Evolutionary conservation across 306 rosid species (phyloP).

Genomic region (Argentina anserina): DNA sequence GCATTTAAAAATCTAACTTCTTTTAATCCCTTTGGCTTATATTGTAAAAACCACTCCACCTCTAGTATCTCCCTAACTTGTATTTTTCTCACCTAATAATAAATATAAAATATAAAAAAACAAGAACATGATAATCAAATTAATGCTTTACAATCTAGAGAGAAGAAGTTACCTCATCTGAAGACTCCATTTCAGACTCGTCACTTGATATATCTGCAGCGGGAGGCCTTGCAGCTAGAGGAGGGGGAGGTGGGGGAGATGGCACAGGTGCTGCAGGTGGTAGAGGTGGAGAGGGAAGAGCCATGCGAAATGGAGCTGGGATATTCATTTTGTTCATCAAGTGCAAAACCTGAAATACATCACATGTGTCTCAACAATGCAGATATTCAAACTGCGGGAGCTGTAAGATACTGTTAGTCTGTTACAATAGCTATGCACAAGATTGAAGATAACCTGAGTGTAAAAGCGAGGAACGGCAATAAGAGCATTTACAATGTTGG

Average conservation of each 20-base stretch:
- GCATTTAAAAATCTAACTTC: background rate
- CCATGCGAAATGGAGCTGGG: constrained; percentile 95
- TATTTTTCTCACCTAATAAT: background rate
- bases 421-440: constrained; percentile 13
- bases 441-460: constrained; percentile 62
- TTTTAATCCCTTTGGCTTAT: background rate
- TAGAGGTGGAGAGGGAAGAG: constrained; percentile 91
- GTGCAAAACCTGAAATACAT: constrained; percentile 68
- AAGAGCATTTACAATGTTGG: constrained; percentile 87
- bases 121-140: background rate
- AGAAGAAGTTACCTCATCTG: constrained; percentile 72
- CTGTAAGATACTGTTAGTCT: constrained; percentile 15
- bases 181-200: constrained; percentile 95
- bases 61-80: background rate
- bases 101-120: background rate
- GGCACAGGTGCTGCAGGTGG: constrained; percentile 68
- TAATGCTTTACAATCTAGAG: background rate
- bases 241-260: constrained; percentile 45
- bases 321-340: constrained; percentile 98
- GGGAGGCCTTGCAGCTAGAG: constrained; percentile 36
- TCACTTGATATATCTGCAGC: constrained; percentile 54
- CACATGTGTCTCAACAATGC: constrained; percentile 16
- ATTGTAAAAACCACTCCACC: background rate
- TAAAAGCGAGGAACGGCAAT: constrained; percentile 95
- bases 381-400: constrained; percentile 13